Percentiles rank a stretch among this genome's conserved stretches.
These are phyloP conservation scores for Protea cynaroides DNA, from an alignment of 164 flowering plant genomes.

Conservation along the genomic window DNA sequence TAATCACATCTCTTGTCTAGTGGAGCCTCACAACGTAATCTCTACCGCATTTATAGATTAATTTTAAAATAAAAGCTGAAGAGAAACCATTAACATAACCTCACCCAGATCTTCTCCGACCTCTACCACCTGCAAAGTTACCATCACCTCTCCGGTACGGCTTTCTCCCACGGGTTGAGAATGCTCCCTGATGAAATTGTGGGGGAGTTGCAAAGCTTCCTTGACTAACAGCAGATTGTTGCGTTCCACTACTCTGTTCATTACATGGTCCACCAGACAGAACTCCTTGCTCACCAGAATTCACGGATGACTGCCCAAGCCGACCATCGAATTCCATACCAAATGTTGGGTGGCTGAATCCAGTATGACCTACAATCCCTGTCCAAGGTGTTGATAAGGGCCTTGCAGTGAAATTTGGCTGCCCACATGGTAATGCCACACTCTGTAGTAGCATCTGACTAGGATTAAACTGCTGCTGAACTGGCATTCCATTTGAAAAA, in stretches of 20 bases:
- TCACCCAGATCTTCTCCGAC: constrained; percentile 10
- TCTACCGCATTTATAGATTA: no score
- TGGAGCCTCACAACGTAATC: no score
- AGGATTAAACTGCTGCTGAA: constrained; percentile 42
- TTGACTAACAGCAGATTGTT: neutral
- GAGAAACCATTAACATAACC: neutral
- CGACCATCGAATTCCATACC: constrained; percentile 29
- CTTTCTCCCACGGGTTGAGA: constrained; percentile 17
- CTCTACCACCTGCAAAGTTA: constrained; percentile 13
- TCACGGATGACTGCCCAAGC: constrained; percentile 5
- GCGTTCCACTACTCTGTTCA: constrained; percentile 4
- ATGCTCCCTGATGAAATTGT: constrained; percentile 10
- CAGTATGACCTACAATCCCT: constrained; percentile 27
- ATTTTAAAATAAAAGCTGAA: no score
- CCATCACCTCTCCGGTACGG: constrained; percentile 13
- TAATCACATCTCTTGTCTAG: no score
- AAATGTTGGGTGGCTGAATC: constrained; percentile 22
- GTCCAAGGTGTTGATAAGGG: constrained; percentile 29
- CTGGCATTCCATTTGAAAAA: constrained; percentile 24
- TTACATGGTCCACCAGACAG: constrained; percentile 3
- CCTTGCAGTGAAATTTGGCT: constrained; percentile 20
- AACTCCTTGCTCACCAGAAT: constrained; percentile 9
- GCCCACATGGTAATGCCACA: constrained; percentile 24
- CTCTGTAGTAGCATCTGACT: constrained; percentile 23
- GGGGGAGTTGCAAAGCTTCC: constrained; percentile 12